These are phyloP conservation scores for Ocimum tenuiflorum DNA, from an alignment of 257 asterid genomes.

Conservation along the genomic window DNA sequence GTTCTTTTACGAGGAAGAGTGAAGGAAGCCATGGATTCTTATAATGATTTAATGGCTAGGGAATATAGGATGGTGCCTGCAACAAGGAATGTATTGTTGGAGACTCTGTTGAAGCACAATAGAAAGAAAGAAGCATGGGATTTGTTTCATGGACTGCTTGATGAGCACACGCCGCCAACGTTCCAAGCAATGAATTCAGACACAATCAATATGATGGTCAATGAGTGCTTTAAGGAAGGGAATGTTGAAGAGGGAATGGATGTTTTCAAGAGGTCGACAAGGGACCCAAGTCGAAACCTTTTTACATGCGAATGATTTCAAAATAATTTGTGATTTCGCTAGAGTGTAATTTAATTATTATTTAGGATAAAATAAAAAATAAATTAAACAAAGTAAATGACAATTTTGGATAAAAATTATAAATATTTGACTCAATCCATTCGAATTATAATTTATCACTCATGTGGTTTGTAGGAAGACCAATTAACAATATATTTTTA, in stretches of 20 bases:
- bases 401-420: no score
- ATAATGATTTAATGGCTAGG: conserved; percentile 53
- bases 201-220: conserved; percentile 66
- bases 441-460: no score
- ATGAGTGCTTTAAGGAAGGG: conserved; percentile 69
- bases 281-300: conserved; percentile 67
- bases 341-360: no score
- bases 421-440: no score
- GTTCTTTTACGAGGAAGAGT: conserved; percentile 61
- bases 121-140: conserved; percentile 71
- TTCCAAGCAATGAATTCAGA: conserved; percentile 84
- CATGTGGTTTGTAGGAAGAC: no score
- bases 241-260: conserved; percentile 63
- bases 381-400: no score
- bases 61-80: conserved; percentile 70
- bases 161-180: conserved; percentile 84
- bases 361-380: no score
- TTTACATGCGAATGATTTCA: no score
- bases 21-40: conserved; percentile 83
- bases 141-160: conserved; percentile 69
- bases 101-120: conserved; percentile 65
- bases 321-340: no score
- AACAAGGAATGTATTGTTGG: conserved; percentile 62
- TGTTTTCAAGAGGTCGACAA: conserved; percentile 71
- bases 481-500: no score